Percentiles rank a stretch among this genome's conserved stretches.
Evolutionary conservation across 148 eudicot species (phyloP).

Genomic region (Pharnaceum exiguum): DNA sequence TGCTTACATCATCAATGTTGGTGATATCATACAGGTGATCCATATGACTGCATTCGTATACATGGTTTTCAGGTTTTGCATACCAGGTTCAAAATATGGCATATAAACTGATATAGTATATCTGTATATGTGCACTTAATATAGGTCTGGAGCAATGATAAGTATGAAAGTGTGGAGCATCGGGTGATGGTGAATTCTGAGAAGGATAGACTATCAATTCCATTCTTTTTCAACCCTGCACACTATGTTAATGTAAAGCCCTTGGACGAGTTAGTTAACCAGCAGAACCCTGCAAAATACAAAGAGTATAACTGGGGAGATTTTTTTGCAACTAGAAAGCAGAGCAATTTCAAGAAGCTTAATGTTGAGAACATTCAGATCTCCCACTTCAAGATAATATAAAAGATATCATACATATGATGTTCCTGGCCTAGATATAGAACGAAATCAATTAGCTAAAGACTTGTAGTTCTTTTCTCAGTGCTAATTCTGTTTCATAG

Average conservation of each 20-base stretch:
- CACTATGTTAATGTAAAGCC: slow-evolving; percentile 47
- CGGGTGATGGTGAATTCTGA: slow-evolving; percentile 41
- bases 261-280: slow-evolving; percentile 26
- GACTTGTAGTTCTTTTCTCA: too few species aligned
- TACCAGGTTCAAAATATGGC: not conserved
- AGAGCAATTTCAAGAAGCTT: slow-evolving; percentile 36
- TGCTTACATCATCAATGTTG: slow-evolving; percentile 31
- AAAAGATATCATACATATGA: slow-evolving; percentile 6
- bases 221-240: slow-evolving; percentile 50
- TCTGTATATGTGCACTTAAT: not conserved
- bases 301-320: slow-evolving; percentile 30
- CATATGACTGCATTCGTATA: not conserved
- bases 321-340: slow-evolving; percentile 20
- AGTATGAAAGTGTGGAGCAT: slow-evolving; percentile 62
- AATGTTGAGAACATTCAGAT: slow-evolving; percentile 35
- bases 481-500: too few species aligned
- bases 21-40: slow-evolving; percentile 32
- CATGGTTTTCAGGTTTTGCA: not conserved
- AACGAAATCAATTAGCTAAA: too few species aligned
- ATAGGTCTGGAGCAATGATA: slow-evolving; percentile 57
- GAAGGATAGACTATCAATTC: slow-evolving; percentile 46
- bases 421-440: slow-evolving; percentile 15
- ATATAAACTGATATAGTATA: not conserved
- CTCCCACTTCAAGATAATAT: slow-evolving; percentile 26
- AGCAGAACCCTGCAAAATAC: slow-evolving; percentile 30